phyloP scores from a whole-genome alignment of 805 yeast genomes.

The Spathaspora sp. region DNA sequence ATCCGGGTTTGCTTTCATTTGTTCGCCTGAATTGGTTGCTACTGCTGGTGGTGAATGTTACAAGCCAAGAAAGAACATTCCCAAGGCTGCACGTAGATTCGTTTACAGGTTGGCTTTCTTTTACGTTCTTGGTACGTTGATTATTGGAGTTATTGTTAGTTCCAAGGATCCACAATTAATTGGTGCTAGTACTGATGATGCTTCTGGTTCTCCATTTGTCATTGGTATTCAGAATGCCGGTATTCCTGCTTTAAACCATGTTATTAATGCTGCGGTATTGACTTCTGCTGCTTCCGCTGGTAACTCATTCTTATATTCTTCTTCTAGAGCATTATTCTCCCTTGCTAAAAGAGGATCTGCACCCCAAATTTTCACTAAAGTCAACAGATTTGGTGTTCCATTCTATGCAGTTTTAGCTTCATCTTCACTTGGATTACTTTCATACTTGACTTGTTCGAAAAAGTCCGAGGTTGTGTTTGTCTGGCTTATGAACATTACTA shows the following conservation, averaged over 20 bases:
- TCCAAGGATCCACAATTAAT: slow-evolving; percentile 22
- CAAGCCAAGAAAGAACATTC: slow-evolving; percentile 35
- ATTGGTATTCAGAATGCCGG: slow-evolving; percentile 63
- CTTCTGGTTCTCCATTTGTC: slow-evolving; percentile 65
- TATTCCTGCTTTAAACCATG: slow-evolving; percentile 53
- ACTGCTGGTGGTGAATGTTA: slow-evolving; percentile 57
- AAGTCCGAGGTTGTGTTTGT: slow-evolving; percentile 52
- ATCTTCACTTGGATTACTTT: slow-evolving; percentile 40
- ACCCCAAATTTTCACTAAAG: slow-evolving; percentile 29
- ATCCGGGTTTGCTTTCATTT: slow-evolving; percentile 63
- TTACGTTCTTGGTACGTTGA: slow-evolving; percentile 36
- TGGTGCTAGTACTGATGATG: slow-evolving; percentile 29
- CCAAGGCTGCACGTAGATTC: slow-evolving; percentile 59
- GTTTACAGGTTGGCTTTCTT: slow-evolving; percentile 47
- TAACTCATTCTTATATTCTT: slow-evolving; percentile 38
- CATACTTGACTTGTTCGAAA: slow-evolving; percentile 53
- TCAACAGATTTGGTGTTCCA: slow-evolving; percentile 44
- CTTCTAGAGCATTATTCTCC: slow-evolving; percentile 41
- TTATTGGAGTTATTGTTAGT: slow-evolving; percentile 36
- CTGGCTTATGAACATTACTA: slow-evolving; percentile 64
- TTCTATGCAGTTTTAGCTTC: slow-evolving; percentile 29
- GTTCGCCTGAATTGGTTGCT: slow-evolving; percentile 63
- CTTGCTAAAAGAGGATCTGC: slow-evolving; percentile 38
- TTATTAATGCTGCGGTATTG: slow-evolving; percentile 59
- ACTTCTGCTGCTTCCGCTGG: slow-evolving; percentile 53